Evolutionary conservation across 495 filamentous ascomycete species (phyloP).

Genomic region (Penicillium ochrochloron): DNA sequence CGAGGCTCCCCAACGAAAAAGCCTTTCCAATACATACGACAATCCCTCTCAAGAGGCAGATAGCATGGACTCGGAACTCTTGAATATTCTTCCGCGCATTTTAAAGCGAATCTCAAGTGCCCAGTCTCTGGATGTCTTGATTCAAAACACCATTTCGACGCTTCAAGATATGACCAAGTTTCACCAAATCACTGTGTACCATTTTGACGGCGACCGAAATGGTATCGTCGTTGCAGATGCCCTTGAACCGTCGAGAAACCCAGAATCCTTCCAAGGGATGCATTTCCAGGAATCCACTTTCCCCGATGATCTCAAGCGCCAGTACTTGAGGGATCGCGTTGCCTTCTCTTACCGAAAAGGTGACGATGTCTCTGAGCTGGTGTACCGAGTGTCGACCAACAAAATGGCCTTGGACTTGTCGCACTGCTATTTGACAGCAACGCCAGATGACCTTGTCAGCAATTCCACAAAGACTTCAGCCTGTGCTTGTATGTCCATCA

Average conservation of each 20-base stretch:
- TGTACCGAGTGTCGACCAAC: slow-evolving; percentile 74
- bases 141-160: slow-evolving; percentile 22
- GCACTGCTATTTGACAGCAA: slow-evolving; percentile 77
- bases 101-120: slow-evolving; percentile 77
- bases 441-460: slow-evolving; percentile 75
- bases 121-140: slow-evolving; percentile 58
- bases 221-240: slow-evolving; percentile 83
- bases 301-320: slow-evolving; percentile 72
- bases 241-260: slow-evolving; percentile 69
- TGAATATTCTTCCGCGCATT: slow-evolving; percentile 85
- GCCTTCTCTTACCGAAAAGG: slow-evolving; percentile 28
- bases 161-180: slow-evolving; percentile 82
- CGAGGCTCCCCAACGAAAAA: background rate
- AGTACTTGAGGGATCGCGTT: slow-evolving; percentile 65
- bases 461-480: slow-evolving; percentile 66
- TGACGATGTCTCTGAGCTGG: slow-evolving; percentile 59
- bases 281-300: slow-evolving; percentile 84
- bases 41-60: slow-evolving; percentile 52
- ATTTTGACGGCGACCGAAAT: slow-evolving; percentile 79
- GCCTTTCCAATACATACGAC: background rate
- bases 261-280: slow-evolving; percentile 78
- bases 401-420: slow-evolving; percentile 70
- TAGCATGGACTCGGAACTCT: slow-evolving; percentile 66
- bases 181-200: slow-evolving; percentile 86
- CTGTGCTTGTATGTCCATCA: slow-evolving; percentile 82